A percentile compares a stretch with the other conserved stretches of the same genome.
phyloP scores from a whole-genome alignment of 257 asterid genomes.

The Penstemon eatonii region DNA sequence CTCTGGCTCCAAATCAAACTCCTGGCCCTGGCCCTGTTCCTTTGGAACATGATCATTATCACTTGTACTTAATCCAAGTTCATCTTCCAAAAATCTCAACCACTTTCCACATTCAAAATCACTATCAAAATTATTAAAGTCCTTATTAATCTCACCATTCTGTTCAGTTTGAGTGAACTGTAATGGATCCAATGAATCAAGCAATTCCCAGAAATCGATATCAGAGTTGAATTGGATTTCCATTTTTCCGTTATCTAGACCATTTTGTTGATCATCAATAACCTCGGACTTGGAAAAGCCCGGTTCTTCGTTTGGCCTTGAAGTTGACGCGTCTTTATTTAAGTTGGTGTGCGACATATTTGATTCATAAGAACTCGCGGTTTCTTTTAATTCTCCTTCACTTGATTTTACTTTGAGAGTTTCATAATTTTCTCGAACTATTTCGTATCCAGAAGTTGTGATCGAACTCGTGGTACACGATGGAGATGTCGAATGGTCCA shows the following conservation, averaged over 20 bases:
- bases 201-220: conserved; percentile 43
- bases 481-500: conserved; percentile 16
- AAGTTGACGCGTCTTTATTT: conserved; percentile 2
- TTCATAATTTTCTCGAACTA: neutral
- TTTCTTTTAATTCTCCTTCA: conserved; percentile 18
- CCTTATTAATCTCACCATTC: neutral
- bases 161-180: conserved; percentile 13
- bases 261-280: neutral
- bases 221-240: conserved; percentile 46
- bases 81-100: conserved; percentile 55
- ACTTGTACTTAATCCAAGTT: conserved; percentile 44
- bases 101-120: conserved; percentile 40
- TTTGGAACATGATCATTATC: conserved; percentile 10
- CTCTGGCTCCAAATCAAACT: conserved; percentile 29
- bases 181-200: conserved; percentile 33
- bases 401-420: neutral
- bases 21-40: conserved; percentile 10
- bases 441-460: conserved; percentile 15
- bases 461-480: conserved; percentile 34
- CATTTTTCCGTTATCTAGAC: conserved; percentile 17
- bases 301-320: conserved; percentile 5
- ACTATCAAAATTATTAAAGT: neutral
- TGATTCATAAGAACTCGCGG: conserved; percentile 28
- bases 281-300: neutral
- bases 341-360: conserved; percentile 21